Conservation (phyloP, 2,329 filamentous ascomycete species). For the Xylariaceae sp. region DNA sequence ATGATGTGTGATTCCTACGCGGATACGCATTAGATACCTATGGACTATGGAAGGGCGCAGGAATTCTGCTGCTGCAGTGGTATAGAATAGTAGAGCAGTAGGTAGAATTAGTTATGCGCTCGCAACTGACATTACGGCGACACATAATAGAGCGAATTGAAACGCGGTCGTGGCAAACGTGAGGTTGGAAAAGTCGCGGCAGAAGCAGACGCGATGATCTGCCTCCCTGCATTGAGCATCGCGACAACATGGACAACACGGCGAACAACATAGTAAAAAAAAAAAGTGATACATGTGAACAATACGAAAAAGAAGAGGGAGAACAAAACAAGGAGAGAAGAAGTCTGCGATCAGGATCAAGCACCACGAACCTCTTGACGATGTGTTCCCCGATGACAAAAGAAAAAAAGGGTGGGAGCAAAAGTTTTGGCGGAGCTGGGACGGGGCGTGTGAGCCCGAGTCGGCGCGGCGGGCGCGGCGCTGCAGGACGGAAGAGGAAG, state of each 20-base stretch:
- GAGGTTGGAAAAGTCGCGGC: background rate
- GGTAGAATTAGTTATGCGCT: background rate
- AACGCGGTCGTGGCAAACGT: background rate
- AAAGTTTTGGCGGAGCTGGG: conserved; percentile 2
- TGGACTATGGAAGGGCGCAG: conserved; percentile 7
- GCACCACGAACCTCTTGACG: conserved; percentile 17
- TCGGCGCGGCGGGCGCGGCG: conserved; percentile 10
- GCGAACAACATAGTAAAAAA: background rate
- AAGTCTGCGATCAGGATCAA: background rate
- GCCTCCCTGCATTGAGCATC: conserved; percentile 2
- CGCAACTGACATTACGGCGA: background rate
- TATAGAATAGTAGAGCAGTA: too few species aligned
- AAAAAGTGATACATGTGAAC: background rate
- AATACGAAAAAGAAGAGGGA: too few species aligned
- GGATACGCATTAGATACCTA: conserved; percentile 18
- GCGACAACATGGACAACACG: background rate
- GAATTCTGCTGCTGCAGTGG: background rate
- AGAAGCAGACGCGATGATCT: background rate
- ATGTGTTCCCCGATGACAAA: conserved; percentile 5
- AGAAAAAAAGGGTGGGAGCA: conserved; percentile 2
- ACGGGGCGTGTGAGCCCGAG: conserved; percentile 7
- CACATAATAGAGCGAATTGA: background rate
- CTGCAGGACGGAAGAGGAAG: conserved; percentile 19
- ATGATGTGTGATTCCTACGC: conserved; percentile 10
- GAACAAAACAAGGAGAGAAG: background rate